Evolutionary conservation across 768 basidiomycete genomes (phyloP), one percentile per base, ranked within the genome.

Genomic region (Leccinum ochraceum): DNA sequence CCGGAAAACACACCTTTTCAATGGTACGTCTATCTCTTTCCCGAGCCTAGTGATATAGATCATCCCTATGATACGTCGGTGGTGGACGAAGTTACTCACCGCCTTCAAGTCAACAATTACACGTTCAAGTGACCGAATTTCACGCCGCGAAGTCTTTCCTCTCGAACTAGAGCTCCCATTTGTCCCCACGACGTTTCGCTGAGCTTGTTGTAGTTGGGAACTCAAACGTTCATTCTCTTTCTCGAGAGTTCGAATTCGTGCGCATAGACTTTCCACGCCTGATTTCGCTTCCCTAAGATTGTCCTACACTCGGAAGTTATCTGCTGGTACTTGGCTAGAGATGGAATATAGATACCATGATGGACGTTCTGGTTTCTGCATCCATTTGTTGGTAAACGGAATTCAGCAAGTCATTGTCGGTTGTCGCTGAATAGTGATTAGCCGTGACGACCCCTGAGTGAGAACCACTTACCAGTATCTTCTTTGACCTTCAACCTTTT

Each of bases 11-110:
- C 13, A 66, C 66, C 59, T 64, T 60, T 55, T 68, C 37, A 2
- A 71, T 64, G 44, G 54, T 62, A 30, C 52, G 53, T n/a, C n/a
- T 62, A 28, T 66, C 60, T 24, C 59, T 63, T 42, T 62, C 50
- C 8, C 51, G 63, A 44, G 55, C 58, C 66, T 66, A 16, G 57
- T 53, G 16, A 51, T 20, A 44, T 32, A 20, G 22, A 56, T 56
- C 17, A 34, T 11, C 20, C 24, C 20, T 14, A 39, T n/a, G 5
- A 22, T 36, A 34, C 17, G 14, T 44, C 30, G 5, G 34, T 16
- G 20, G 17, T 39, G 28, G 5, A 20, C 20, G 3, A 42, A 26
- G 54, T 51, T n/a, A 54, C 63, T 48, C 37, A 53, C 63, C 13
- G 58, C 44, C 32, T 56, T 59, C 4, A 66, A 58, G 30, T 14